phyloP scores from a whole-genome alignment of 345 rosid species.

The Gossypium arboreum region DNA sequence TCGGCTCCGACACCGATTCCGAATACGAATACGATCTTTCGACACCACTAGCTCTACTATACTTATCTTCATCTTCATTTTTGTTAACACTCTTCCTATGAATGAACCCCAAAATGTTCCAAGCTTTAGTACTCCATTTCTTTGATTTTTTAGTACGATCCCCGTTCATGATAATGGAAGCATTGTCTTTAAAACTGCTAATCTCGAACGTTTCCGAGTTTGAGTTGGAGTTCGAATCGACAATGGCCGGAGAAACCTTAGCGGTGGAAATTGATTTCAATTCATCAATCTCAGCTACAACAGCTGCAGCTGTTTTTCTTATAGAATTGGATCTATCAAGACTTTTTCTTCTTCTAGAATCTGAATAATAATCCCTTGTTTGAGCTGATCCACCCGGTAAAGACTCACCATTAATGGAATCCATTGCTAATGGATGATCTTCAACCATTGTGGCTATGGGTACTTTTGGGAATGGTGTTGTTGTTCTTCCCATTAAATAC shows the following conservation, averaged over 20 bases:
- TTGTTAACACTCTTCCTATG: background rate
- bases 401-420: background rate
- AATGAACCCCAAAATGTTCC: background rate
- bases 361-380: background rate
- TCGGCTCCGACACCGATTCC: background rate
- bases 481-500: background rate
- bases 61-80: background rate
- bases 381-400: background rate
- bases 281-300: background rate
- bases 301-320: background rate
- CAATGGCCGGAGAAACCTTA: background rate
- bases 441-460: background rate
- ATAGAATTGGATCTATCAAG: background rate
- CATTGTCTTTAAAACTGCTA: background rate
- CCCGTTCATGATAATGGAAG: background rate
- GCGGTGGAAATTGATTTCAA: background rate
- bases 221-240: background rate
- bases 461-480: background rate
- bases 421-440: background rate
- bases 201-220: background rate
- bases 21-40: background rate
- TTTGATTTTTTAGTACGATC: background rate
- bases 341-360: background rate
- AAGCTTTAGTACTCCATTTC: background rate
- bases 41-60: background rate